phyloP scores from a whole-genome alignment of 2,329 filamentous ascomycete species.

The Hymenotorrendiella dingleyae region DNA sequence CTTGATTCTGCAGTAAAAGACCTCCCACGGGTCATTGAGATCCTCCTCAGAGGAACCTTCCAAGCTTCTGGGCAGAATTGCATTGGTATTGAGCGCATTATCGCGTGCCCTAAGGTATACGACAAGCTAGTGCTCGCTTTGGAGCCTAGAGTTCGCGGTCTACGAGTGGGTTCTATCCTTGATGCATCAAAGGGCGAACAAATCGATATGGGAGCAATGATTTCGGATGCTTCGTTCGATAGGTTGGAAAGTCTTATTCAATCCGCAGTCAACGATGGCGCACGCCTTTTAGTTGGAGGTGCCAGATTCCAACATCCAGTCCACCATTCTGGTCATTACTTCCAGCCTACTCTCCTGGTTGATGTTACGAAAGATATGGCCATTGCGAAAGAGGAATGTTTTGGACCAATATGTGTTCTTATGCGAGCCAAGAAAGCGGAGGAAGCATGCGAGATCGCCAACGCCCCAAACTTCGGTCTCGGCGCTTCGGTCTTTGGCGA shows the following conservation, averaged over 20 bases:
- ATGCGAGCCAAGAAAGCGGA: constrained; percentile 63
- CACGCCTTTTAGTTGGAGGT: constrained; percentile 76
- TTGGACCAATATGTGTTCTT: constrained; percentile 82
- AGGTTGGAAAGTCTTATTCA: constrained; percentile 70
- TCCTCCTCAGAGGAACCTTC: constrained; percentile 87
- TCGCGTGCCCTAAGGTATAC: constrained; percentile 74
- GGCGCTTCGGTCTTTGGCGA: constrained; percentile 83
- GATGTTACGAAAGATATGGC: constrained; percentile 81
- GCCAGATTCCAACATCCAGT: constrained; percentile 64
- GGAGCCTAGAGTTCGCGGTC: constrained; percentile 63
- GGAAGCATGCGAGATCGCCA: constrained; percentile 71
- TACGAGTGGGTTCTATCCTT: constrained; percentile 70
- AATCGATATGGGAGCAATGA: constrained; percentile 83
- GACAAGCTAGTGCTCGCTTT: constrained; percentile 64
- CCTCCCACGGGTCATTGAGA: constrained; percentile 68
- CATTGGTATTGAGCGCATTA: constrained; percentile 90
- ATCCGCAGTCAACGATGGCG: constrained; percentile 73
- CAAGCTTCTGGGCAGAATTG: constrained; percentile 97
- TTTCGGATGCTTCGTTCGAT: constrained; percentile 71
- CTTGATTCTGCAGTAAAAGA: constrained; percentile 65
- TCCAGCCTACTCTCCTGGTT: constrained; percentile 82
- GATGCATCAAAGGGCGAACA: constrained; percentile 39
- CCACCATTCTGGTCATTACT: constrained; percentile 80
- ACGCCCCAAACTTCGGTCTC: constrained; percentile 78
- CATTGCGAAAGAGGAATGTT: constrained; percentile 87